These are phyloP conservation scores for Teratosphaeriaceae sp. DNA, from an alignment of 2,329 filamentous ascomycete species.

Conservation along the genomic window DNA sequence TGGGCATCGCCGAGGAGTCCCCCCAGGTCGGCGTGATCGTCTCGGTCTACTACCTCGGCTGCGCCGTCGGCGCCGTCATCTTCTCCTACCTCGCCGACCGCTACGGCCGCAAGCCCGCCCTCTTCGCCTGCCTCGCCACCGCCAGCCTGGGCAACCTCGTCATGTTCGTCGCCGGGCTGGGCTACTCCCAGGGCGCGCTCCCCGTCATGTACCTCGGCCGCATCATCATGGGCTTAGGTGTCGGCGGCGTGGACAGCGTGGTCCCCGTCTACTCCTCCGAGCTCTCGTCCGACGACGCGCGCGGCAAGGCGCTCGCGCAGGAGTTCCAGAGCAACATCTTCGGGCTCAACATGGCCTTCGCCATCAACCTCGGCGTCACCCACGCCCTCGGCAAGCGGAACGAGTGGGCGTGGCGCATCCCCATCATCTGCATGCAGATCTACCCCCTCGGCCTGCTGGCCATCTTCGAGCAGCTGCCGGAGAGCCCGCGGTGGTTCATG, in stretches of 20 bases:
- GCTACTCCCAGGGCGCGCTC: conserved; percentile 35
- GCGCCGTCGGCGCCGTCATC: conserved; percentile 49
- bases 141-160: conserved; percentile 52
- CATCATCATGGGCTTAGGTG: conserved; percentile 50
- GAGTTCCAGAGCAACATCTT: conserved; percentile 61
- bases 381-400: conserved; percentile 43
- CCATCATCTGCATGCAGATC: conserved; percentile 55
- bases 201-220: conserved; percentile 46
- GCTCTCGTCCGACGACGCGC: conserved; percentile 48
- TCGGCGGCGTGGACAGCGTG: conserved; percentile 55
- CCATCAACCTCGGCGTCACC: conserved; percentile 51
- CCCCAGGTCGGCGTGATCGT: conserved; percentile 54
- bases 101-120: conserved; percentile 48
- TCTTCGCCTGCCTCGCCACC: conserved; percentile 49
- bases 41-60: conserved; percentile 57
- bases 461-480: conserved; percentile 48
- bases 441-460: conserved; percentile 50
- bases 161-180: conserved; percentile 53
- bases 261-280: conserved; percentile 56
- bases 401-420: conserved; percentile 44
- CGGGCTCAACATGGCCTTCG: conserved; percentile 55
- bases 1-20: conserved; percentile 46
- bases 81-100: conserved; percentile 51
- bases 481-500: conserved; percentile 53
- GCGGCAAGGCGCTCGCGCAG: conserved; percentile 54